phyloP scores from a whole-genome alignment of 2,329 filamentous ascomycete species.

The Fusarium verrucosum region DNA sequence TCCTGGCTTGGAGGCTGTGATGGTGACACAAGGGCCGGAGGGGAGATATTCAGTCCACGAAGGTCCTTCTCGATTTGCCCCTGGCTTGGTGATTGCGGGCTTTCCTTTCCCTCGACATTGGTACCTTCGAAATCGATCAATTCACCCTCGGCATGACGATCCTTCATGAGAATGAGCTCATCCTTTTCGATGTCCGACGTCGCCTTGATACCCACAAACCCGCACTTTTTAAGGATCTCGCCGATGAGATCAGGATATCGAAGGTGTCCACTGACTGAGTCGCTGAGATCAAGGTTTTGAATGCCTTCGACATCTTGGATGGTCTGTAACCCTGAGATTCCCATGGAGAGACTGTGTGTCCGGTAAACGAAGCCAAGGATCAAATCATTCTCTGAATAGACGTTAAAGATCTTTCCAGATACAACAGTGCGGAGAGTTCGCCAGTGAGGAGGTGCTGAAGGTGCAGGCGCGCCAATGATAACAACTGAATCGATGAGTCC shows the following conservation, averaged over 20 bases:
- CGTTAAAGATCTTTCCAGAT: conserved; percentile 83
- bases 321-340: conserved; percentile 83
- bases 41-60: conserved; percentile 43
- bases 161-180: conserved; percentile 59
- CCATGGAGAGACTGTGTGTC: conserved; percentile 81
- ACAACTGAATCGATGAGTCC: conserved; percentile 86
- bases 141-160: conserved; percentile 47
- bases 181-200: conserved; percentile 61
- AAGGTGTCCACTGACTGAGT: conserved; percentile 62
- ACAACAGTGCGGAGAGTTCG: conserved; percentile 79
- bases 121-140: conserved; percentile 46
- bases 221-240: conserved; percentile 62
- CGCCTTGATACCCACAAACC: conserved; percentile 58
- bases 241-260: conserved; percentile 62
- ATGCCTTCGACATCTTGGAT: conserved; percentile 74
- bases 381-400: conserved; percentile 87
- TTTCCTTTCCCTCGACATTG: conserved; percentile 15
- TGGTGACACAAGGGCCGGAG: conserved; percentile 40
- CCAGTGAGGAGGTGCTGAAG: conserved; percentile 78
- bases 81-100: conserved; percentile 19
- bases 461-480: conserved; percentile 81
- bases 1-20: conserved; percentile 24
- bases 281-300: conserved; percentile 63
- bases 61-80: conserved; percentile 41
- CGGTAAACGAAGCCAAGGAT: conserved; percentile 89